These are phyloP conservation scores for Beauveria caledonica DNA, from an alignment of 2,329 filamentous ascomycete genomes.

Conservation along the genomic window DNA sequence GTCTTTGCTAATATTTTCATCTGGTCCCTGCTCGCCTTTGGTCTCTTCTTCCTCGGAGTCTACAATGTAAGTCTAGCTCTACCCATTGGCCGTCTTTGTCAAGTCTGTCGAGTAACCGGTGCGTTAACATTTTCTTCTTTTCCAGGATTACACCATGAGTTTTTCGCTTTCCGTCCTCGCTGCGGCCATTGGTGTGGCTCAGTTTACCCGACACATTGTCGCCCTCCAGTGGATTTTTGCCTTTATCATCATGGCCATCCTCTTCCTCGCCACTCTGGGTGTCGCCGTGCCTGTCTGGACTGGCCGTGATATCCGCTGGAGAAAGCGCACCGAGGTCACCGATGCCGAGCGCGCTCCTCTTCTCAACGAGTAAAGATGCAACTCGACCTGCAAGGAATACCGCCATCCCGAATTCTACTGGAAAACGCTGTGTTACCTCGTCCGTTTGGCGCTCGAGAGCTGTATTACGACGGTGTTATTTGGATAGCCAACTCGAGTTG, in stretches of 20 bases:
- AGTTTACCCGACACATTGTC: constrained; percentile 64
- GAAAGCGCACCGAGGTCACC: constrained; percentile 27
- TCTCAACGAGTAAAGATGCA: constrained; percentile 30
- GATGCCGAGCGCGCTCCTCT: constrained; percentile 56
- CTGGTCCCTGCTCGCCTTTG: constrained; percentile 73
- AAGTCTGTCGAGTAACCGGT: background rate
- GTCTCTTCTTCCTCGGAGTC: constrained; percentile 63
- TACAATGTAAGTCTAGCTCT: constrained; percentile 51
- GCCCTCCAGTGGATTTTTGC: constrained; percentile 91
- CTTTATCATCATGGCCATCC: constrained; percentile 68
- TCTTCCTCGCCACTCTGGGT: constrained; percentile 60
- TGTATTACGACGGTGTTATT: background rate
- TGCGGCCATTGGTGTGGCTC: constrained; percentile 67
- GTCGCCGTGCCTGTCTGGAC: constrained; percentile 58
- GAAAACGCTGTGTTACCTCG: background rate
- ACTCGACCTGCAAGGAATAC: background rate
- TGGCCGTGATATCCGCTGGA: constrained; percentile 48
- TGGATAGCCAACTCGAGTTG: background rate
- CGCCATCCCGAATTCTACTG: background rate
- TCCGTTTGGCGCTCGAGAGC: background rate
- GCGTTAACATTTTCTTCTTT: background rate
- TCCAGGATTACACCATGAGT: constrained; percentile 63
- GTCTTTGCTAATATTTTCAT: constrained; percentile 83
- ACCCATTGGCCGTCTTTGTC: no score
- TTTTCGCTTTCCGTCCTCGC: constrained; percentile 67